phyloP scores from a whole-genome alignment of 495 filamentous ascomycete genomes.

The Cenococcum geophilum region DNA sequence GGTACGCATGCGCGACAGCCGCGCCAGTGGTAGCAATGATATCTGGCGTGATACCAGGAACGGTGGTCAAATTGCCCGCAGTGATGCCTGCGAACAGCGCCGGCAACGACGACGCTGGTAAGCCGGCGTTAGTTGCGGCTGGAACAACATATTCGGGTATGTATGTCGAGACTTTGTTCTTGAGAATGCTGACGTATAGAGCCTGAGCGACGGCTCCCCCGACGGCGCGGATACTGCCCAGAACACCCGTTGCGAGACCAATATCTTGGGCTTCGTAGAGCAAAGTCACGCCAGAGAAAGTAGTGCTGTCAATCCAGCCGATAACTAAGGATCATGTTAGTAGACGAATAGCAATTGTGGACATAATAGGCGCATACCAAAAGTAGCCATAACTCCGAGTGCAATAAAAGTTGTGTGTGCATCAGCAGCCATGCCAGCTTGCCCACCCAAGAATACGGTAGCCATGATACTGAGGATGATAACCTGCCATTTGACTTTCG shows the following conservation, averaged over 20 bases:
- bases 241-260: constrained; percentile 45
- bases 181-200: constrained; percentile 47
- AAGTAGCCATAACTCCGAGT: constrained; percentile 30
- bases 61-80: constrained; percentile 36
- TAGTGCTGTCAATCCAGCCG: constrained; percentile 34
- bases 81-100: constrained; percentile 40
- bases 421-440: constrained; percentile 14
- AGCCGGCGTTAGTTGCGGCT: constrained; percentile 42
- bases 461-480: constrained; percentile 27
- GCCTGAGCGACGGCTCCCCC: constrained; percentile 36
- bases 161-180: constrained; percentile 39
- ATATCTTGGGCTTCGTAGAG: constrained; percentile 40
- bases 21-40: constrained; percentile 37
- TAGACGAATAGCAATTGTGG: too few relatives aligned
- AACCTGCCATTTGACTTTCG: constrained; percentile 28
- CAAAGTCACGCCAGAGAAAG: constrained; percentile 32
- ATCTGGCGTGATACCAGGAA: constrained; percentile 42
- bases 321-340: constrained; percentile 7
- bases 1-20: constrained; percentile 40
- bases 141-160: constrained; percentile 41
- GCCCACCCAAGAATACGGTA: constrained; percentile 26
- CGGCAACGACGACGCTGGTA: constrained; percentile 40
- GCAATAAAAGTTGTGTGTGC: constrained; percentile 22
- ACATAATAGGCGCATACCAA: neutral
- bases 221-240: constrained; percentile 36